phyloP scores from a whole-genome alignment of 208 protist genomes.

The Leishmania tropica region DNA sequence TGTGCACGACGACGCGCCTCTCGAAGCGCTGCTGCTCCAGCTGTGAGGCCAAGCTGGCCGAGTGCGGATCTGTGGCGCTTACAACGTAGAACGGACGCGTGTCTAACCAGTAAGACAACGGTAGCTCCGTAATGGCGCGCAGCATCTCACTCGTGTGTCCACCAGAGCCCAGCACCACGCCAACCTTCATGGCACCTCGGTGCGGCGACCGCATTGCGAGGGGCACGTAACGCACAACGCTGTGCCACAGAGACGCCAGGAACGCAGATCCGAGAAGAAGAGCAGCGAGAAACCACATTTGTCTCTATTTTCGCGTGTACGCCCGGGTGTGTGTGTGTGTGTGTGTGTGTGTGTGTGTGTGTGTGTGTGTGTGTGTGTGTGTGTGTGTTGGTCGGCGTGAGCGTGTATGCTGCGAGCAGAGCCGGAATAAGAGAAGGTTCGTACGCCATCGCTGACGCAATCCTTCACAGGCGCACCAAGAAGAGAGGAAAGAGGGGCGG shows the following conservation, averaged over 20 bases:
- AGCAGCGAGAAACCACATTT: conserved; percentile 22
- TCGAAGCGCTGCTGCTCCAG: conserved; percentile 55
- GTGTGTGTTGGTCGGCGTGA: background rate
- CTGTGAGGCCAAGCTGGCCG: conserved; percentile 43
- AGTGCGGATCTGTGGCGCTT: conserved; percentile 81
- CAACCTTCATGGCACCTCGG: conserved; percentile 43
- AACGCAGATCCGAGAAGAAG: conserved; percentile 7
- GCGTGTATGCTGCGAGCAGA: background rate
- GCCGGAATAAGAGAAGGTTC: background rate
- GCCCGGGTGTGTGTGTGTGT: background rate
- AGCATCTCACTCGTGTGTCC: conserved; percentile 94
- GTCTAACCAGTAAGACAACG: conserved; percentile 39
- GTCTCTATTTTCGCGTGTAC: background rate
- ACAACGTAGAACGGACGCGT: conserved; percentile 69
- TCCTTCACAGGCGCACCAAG: background rate
- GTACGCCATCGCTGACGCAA: no score
- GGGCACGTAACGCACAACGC: conserved; percentile 15
- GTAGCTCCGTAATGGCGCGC: conserved; percentile 55
- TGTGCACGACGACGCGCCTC: conserved; percentile 44
- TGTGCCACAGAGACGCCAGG: conserved; percentile 21
- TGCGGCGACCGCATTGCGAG: conserved; percentile 28
- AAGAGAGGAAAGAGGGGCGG: background rate
- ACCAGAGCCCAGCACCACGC: conserved; percentile 89
- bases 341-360: background rate
- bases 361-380: background rate